phyloP scores from a whole-genome alignment of 2,329 filamentous ascomycete species.

The Huntiella savannae region DNA sequence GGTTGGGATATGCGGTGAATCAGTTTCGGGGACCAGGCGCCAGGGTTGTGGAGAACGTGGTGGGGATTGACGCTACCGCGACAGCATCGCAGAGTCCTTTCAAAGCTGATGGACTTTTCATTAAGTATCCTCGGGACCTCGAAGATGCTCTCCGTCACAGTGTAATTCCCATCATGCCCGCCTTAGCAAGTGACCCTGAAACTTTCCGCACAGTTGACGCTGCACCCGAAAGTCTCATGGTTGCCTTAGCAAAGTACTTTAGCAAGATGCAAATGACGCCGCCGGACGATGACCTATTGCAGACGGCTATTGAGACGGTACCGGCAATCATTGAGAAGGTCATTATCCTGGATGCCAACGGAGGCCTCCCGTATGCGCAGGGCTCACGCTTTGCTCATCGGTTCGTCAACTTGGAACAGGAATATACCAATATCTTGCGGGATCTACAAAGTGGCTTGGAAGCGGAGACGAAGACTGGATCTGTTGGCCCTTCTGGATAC shows the following conservation, averaged over 20 bases:
- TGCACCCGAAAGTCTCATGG: slow-evolving; percentile 41
- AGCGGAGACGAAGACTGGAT: slow-evolving; percentile 11
- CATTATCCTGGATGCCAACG: slow-evolving; percentile 72
- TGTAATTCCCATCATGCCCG: slow-evolving; percentile 8
- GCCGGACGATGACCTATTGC: slow-evolving; percentile 2
- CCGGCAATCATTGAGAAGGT: slow-evolving; percentile 56
- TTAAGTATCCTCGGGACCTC: slow-evolving; percentile 6
- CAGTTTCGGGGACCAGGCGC: slow-evolving; percentile 47
- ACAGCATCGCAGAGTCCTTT: not conserved
- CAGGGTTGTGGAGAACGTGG: slow-evolving; percentile 38
- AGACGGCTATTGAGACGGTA: slow-evolving; percentile 18
- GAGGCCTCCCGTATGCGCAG: slow-evolving; percentile 54
- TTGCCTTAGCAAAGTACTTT: slow-evolving; percentile 61
- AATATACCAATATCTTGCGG: slow-evolving; percentile 49
- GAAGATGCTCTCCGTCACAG: slow-evolving; percentile 1
- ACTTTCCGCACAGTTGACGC: slow-evolving; percentile 14
- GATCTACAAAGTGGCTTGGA: slow-evolving; percentile 17
- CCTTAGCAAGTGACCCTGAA: slow-evolving; percentile 6
- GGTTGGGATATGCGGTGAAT: slow-evolving; percentile 59
- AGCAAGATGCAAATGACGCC: slow-evolving; percentile 39
- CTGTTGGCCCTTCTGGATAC: not conserved
- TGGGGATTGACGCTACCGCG: slow-evolving; percentile 12
- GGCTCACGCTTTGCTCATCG: slow-evolving; percentile 21
- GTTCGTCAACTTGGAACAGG: slow-evolving; percentile 87
- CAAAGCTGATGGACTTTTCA: slow-evolving; percentile 5